Conservation (phyloP, 345 rosid genomes). For the Eutrema heterophyllum region DNA sequence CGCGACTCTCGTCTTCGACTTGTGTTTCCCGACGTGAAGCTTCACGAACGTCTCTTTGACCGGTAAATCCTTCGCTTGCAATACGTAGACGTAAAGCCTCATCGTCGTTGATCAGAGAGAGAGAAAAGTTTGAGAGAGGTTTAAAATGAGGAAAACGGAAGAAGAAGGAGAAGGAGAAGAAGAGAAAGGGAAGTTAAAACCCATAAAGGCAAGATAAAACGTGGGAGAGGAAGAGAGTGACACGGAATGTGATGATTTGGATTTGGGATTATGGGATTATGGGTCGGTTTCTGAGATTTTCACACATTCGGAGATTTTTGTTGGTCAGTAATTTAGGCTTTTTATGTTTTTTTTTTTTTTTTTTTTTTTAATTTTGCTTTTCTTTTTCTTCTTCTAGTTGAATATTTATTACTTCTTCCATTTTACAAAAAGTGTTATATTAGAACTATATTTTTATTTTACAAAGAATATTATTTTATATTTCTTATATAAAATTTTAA, state of each 20-base stretch:
- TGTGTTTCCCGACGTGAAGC: conserved; percentile 60
- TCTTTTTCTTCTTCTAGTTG: no score
- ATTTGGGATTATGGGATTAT: conserved; percentile 3
- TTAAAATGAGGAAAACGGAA: not conserved
- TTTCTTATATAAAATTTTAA: no score
- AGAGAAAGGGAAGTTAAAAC: conserved; percentile 11
- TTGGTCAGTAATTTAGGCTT: not conserved
- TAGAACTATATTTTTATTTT: no score
- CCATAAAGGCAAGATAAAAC: conserved; percentile 14
- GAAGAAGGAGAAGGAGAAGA: not conserved
- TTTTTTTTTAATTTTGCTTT: not conserved
- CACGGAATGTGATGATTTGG: conserved; percentile 30
- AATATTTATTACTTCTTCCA: no score
- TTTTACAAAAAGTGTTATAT: no score
- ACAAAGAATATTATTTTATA: no score
- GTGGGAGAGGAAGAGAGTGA: conserved; percentile 34
- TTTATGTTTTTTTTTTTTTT: not conserved
- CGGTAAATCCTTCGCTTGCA: conserved; percentile 66
- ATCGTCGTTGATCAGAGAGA: conserved; percentile 20
- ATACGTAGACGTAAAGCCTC: conserved; percentile 72
- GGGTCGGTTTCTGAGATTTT: conserved; percentile 23
- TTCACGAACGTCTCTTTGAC: conserved; percentile 47
- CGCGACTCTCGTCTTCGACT: conserved; percentile 52
- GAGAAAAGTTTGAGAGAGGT: not conserved
- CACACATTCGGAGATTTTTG: conserved; percentile 1